Evolutionary conservation across 768 basidiomycete genomes (phyloP), one percentile per base, ranked within the genome.

Genomic region (Russula foetens): DNA sequence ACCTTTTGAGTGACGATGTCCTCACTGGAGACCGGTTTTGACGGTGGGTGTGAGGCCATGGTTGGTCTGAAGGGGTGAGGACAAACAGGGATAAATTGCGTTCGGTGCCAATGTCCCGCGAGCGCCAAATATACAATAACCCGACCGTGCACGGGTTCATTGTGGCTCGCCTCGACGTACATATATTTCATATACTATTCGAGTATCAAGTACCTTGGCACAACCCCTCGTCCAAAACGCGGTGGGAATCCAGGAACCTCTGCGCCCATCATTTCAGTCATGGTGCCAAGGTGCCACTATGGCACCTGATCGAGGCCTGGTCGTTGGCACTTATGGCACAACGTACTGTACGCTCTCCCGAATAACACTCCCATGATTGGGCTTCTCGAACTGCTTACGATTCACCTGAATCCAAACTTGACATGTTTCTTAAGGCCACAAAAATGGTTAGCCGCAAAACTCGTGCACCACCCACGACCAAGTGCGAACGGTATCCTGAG

Each of bases 1-100:
- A 90, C 95, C 85, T 98, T 98, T 75, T 92, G 85, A 29, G 84
- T 85, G 64, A 97, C 78, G 68, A 90, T 82, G 72, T 96, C 88
- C 77, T 98, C 95, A 75, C 90, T 95, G 56, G 92, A 86, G 51
- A 84, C 71, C 54, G 86, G 80, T 74, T 85, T 86, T 61, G 81
- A 71, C 2, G 70, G 66, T 46, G 60, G 49, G 31, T 77, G 14
- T 43, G 56, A 70, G 56, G 84, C 77, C 72, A 83, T 78, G 70
- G 64, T 64, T n/a, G n/a, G 63, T 39, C 41, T 39, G 50, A 19
- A 48, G 39, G 31, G 33, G 4, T 43, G 23, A 9, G 23, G 19
- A 50, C 48, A 60, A 66, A 62, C 49, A 59, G 46, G 47, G 45
- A 39, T 43, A 53, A 65, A 65, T 43, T 53, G 29, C 39, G 19